Evolutionary conservation across 345 rosid species (phyloP), one percentile per base, ranked within the genome.

Genomic region (Streptanthus diversifolius): DNA sequence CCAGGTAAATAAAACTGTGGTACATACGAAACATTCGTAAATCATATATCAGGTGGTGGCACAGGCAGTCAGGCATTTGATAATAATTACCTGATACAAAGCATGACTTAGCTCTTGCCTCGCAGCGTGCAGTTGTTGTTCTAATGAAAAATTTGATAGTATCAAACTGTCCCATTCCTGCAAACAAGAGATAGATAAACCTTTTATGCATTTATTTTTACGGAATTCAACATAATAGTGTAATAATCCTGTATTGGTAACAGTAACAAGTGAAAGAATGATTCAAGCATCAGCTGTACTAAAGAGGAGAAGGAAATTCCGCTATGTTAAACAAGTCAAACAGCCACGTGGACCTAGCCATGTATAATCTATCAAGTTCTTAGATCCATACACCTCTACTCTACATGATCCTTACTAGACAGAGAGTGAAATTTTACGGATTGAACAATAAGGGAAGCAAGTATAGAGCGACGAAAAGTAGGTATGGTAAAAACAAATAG

Each of bases 91-190:
- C 98, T 95, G 99, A 82, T 95, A 91, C 32, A 95, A 74, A 19
- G 97, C 97, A 84, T 95, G 98, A 69, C 98, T 95, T 58, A 95
- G 85, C 83, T 95, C 99, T 80, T 91, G 97, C 78, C 99, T 88
- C 8, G 99, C 98, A 17, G 97, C 82, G 74, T 91, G 98, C 49
- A 95, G 74, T 78, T 95, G 98, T 78, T 91, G 97, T 81, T 95
- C 99, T 85, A 95, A 72, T 24, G 99, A 85, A 81, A 90, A 95
- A 83, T 91, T 91, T 43, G 99, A 86, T 44, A 95, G 83, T 88
- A 90, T 91, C 74, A 95, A 81, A 70, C 91, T 83, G 81, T 95
- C 99, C 99, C 99, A 95, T 82, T 95, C 99, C 99, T 95, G 77
- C 35, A 80, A 75, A 49, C 27, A 55, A 24, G 35, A 56, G 65